Base-by-base conservation (phyloP, 371 early-diverging fungal genomes). In the Dentiscutata heterogama region DNA sequence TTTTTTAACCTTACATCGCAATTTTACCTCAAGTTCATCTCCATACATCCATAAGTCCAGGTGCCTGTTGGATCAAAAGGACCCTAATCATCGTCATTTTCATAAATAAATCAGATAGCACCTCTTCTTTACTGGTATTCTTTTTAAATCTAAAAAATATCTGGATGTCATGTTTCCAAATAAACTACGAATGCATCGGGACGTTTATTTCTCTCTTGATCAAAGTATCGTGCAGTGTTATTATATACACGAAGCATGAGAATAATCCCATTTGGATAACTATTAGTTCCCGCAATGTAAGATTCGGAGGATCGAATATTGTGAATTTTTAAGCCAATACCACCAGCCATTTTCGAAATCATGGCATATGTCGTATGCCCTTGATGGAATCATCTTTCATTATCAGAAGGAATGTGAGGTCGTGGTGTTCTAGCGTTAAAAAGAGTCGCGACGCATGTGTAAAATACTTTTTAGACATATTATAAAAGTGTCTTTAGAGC, bases 141-240 rank as follows among this genome's bases (percentile, higher is more conserved):
- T 99, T 99, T 88, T 96, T 94, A 83, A 99, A 88, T 79, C 99
- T 99, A 80, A 90, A 99, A 98, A 18, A 99, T 93, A 86, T 99
- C 99, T 5, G 96, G 92, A 85, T 99, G 99, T 99, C 99, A 99
- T 13, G 99, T 99, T 88, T 99, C 99, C 61, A 99, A 89, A 88
- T 76, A 99, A 84, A 99, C 94, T 77, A 99, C 99, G 88, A 99
- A 99, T 8, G 99, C 97, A n/a, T 99, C 99, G 3, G 99, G 98
- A 29, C 99, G 94, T 91, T 99, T 99, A 90, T 98, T 99, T 61
- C 99, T 99, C 70, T 99, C 99, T 88, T 99, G 99, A 86, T 99
- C 98, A 22, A 99, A 98, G 86, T 99, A 99, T 72, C 98, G 95
- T 16, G 98, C 98, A 2, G 99, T 99, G 84, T 97, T 97, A 90